Evolutionary conservation across 306 rosid species (phyloP), one percentile per base, ranked within the genome.

Genomic region (Glycyrrhiza uralensis): DNA sequence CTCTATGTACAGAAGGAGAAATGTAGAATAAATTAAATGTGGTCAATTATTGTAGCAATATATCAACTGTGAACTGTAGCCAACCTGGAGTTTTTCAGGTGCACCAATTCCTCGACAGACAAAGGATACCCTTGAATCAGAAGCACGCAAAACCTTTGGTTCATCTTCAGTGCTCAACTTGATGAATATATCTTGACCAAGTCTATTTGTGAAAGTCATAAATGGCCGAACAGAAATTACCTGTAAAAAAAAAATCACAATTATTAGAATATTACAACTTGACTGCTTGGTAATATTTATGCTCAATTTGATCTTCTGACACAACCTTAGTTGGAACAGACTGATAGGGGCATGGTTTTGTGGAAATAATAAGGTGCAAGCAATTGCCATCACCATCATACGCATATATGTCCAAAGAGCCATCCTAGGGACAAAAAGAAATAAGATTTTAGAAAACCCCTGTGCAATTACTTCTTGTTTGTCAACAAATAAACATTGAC

Each of bases 311-410:
- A 61, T 49, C 35, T 45, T 57, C 32, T 30, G 35, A 60, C 75
- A 51, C 69, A 83, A 94, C 99, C 99, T 94, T 94, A 66, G 96
- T 94, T 2, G 96, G 96, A 69, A 86, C 87, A 81, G 99, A 87
- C 76, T 77, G 95, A 84, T 80, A 85, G 38, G 85, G 80, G 73
- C 91, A 87, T 66, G 96, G 93, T 84, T 94, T 94, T 44, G 99
- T 89, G 39, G 97, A 85, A 74, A 94, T 80, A 73, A 83, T 86
- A 79, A 94, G 89, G 75, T 79, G 87, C 91, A 94, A 77, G 78
- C 88, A 82, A 52, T 83, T 89, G 19, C 91, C 95, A 55, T 89
- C 96, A 49, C 82, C 87, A 86, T 94, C 92, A 68, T 69, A 60
- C 47, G 96, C 99, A 77, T 76, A 83, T 77, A 91, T 74, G 86